These are phyloP conservation scores for Lotus japonicus DNA, from an alignment of 306 rosid genomes.

Conservation along the genomic window DNA sequence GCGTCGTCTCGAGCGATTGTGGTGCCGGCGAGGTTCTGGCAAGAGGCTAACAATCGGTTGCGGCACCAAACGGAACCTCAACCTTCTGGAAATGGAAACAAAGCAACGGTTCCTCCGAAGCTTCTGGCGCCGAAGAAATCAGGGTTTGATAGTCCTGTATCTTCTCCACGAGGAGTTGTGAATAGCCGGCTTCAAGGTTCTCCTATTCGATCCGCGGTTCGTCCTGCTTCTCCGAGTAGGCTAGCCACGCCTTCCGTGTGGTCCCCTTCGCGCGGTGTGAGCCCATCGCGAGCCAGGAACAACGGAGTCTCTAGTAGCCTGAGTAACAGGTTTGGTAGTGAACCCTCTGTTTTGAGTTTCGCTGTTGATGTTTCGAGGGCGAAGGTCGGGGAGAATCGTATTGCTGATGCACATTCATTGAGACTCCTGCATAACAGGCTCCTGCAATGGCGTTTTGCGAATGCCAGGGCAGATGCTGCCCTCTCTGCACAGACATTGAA, in stretches of 20 bases:
- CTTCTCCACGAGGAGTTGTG: conserved; percentile 58
- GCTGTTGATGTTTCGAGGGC: conserved; percentile 60
- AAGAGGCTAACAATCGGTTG: conserved; percentile 50
- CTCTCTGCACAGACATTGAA: conserved; percentile 57
- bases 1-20: conserved; percentile 37
- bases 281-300: conserved; percentile 62
- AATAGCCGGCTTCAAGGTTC: conserved; percentile 53
- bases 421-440: conserved; percentile 75
- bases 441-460: conserved; percentile 82
- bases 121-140: conserved; percentile 35
- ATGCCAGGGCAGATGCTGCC: conserved; percentile 65
- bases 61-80: conserved; percentile 51
- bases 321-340: conserved; percentile 34
- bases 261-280: conserved; percentile 62
- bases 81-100: conserved; percentile 32
- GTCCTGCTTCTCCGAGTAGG: conserved; percentile 73
- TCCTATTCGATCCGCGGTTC: conserved; percentile 41
- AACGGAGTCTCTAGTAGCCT: conserved; percentile 34
- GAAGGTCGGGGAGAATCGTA: conserved; percentile 57
- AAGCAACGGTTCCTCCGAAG: conserved; percentile 35
- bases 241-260: conserved; percentile 31
- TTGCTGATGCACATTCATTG: conserved; percentile 59
- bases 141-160: conserved; percentile 39
- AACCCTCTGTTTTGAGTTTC: conserved; percentile 64
- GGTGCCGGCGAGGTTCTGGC: conserved; percentile 69